These are phyloP conservation scores for Gryganskiella cystojenkinii DNA, from an alignment of 192 early-diverging fungal species.

Conservation along the genomic window DNA sequence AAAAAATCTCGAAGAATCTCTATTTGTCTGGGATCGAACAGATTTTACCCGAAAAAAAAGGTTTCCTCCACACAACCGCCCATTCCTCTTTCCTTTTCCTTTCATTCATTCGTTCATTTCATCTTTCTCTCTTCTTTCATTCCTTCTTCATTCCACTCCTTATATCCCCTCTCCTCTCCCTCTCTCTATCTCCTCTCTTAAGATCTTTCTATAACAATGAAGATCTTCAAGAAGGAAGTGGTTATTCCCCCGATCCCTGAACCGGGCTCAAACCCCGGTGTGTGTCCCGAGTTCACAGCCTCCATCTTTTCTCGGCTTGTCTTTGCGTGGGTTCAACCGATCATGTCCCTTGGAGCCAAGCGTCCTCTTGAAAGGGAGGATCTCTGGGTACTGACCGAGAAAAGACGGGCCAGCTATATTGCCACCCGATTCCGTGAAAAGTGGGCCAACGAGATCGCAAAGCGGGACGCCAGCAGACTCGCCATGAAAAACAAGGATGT, in stretches of 20 bases:
- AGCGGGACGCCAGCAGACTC: constrained; percentile 3
- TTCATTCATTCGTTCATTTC: neutral
- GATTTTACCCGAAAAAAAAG: neutral
- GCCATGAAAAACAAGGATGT: constrained; percentile 13
- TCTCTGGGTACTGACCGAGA: constrained; percentile 59
- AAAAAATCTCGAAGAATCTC: no score
- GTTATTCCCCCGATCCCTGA: constrained; percentile 32
- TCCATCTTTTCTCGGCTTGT: constrained; percentile 67
- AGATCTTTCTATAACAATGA: neutral
- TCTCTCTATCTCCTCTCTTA: neutral
- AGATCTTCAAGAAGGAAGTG: constrained; percentile 8
- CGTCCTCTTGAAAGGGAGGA: constrained; percentile 72
- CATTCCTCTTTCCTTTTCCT: neutral
- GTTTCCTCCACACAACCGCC: neutral
- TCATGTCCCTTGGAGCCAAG: constrained; percentile 74
- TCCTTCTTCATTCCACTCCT: neutral
- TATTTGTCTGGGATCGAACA: neutral
- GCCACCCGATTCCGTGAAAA: constrained; percentile 29
- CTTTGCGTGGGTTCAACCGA: constrained; percentile 71
- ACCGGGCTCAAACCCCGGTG: constrained; percentile 26
- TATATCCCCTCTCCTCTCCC: neutral
- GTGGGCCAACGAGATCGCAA: constrained; percentile 44
- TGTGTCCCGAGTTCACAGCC: constrained; percentile 64
- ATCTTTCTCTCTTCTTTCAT: neutral
- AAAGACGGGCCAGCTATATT: constrained; percentile 38